Evolutionary conservation across 306 rosid genomes (phyloP).

Genomic region (Prunus mira): DNA sequence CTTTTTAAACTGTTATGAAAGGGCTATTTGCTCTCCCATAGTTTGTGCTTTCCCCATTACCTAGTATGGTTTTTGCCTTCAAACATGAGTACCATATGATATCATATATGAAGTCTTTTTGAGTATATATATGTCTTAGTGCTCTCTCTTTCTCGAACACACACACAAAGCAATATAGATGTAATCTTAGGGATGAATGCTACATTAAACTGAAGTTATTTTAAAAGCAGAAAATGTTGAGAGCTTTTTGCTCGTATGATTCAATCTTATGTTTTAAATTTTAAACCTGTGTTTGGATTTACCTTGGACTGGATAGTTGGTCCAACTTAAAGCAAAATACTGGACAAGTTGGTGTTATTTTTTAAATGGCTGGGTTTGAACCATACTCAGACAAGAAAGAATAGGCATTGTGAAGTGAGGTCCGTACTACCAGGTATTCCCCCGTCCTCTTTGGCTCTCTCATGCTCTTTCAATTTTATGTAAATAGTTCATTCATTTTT

Average conservation of each 20-base stretch:
- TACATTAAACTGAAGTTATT: neutral
- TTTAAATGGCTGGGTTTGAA: neutral
- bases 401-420: neutral
- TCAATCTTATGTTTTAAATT: neutral
- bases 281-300: neutral
- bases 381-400: neutral
- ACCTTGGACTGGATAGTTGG: neutral
- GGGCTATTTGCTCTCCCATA: neutral
- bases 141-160: neutral
- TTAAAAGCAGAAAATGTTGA: too few relatives aligned
- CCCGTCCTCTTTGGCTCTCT: neutral
- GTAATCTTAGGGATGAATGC: neutral
- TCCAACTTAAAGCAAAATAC: neutral
- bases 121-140: neutral
- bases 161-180: neutral
- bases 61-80: neutral
- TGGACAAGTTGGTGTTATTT: neutral
- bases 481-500: neutral
- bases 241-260: neutral
- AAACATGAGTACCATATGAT: neutral
- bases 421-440: neutral
- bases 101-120: neutral
- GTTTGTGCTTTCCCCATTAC: slow-evolving; percentile 1
- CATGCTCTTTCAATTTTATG: neutral
- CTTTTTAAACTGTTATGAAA: neutral